Percentiles rank a stretch among this genome's conserved stretches.
phyloP scores from a whole-genome alignment of 768 basidiomycete genomes.

The Trametes cinnabarina region DNA sequence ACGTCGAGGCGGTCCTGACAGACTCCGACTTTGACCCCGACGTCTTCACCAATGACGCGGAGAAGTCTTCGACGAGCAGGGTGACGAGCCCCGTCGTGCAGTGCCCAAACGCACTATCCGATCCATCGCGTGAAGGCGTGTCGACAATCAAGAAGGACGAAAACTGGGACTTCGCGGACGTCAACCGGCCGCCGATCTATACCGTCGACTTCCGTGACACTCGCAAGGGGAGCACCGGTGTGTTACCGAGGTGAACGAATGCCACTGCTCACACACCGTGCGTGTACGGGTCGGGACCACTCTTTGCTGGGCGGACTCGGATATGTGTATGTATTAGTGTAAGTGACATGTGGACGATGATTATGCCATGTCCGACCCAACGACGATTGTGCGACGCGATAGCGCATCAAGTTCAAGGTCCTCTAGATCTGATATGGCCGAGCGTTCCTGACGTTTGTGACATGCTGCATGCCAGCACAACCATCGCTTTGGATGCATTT shows the following conservation, averaged over 20 bases:
- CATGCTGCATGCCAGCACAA: conserved; percentile 15
- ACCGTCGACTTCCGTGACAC: conserved; percentile 17
- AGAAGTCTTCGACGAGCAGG: conserved; percentile 1
- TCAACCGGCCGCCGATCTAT: conserved; percentile 23
- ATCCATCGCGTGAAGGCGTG: conserved; percentile 5
- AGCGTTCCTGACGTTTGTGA: conserved; percentile 24
- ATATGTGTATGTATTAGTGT: neutral
- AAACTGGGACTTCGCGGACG: conserved; percentile 24
- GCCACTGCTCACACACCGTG: neutral
- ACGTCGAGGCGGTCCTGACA: conserved; percentile 24
- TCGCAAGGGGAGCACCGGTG: neutral
- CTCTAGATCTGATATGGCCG: conserved; percentile 20
- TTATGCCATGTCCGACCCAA: too few species aligned
- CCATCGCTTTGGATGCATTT: conserved; percentile 26
- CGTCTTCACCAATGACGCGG: conserved; percentile 22
- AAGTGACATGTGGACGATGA: neutral
- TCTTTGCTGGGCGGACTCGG: neutral
- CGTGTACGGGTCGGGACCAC: neutral
- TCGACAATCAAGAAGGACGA: conserved; percentile 20
- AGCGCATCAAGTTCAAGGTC: too few species aligned
- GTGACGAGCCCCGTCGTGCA: neutral
- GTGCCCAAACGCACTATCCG: conserved; percentile 14
- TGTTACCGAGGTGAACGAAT: neutral
- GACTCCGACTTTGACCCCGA: conserved; percentile 30
- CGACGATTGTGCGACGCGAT: too few species aligned